Evolutionary conservation across 1,139 yeast genomes (phyloP), one percentile per base, ranked within the genome.

Genomic region (Nakaseomyces bracarensis): DNA sequence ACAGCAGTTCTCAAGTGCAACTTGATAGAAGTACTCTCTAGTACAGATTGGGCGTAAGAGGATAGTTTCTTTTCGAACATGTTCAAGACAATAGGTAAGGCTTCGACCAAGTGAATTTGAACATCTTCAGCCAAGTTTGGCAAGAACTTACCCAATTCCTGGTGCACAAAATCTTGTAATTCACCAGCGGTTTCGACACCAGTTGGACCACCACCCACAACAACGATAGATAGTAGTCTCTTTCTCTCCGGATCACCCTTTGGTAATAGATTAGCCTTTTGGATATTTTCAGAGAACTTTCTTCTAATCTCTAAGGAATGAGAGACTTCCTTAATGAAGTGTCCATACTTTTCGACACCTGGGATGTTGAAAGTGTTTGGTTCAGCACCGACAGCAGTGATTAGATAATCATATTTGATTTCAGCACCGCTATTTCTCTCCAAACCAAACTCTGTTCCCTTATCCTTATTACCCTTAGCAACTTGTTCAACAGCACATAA

Each of bases 181-280:
- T 85, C 95, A 60, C 89, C 94, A 46, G 94, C 93, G 43, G 82
- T 75, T 65, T 85, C 95, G 45, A 84, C 93, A 66, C 94, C 95
- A 36, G 95, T 84, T 60, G 94, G 91, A 53, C 95, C 95, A 69
- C 94, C 95, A 57, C 95, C 95, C 57, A 87, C 83, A 49, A 84
- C 86, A 46, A 82, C 87, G 54, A 83, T 72, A 35, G 79, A 74
- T 60, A 82, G 69, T 51, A 86, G 73, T 68, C 86, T 73, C 65
- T 76, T 75, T 67, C 93, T 74, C 61, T 80, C 86, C 41, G 78
- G 80, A 56, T 82, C 86, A 48, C 80, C 89, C 59, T 73, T 71
- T 43, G 87, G 84, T 55, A 82, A 71, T 52, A 79, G 68, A 63
- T 80, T 76, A 34, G 93, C 83, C 53, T 79, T 84, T 64, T 82